Evolutionary conservation across 441 rosid genomes (phyloP).

Genomic region (Syzygium syzygioides): DNA sequence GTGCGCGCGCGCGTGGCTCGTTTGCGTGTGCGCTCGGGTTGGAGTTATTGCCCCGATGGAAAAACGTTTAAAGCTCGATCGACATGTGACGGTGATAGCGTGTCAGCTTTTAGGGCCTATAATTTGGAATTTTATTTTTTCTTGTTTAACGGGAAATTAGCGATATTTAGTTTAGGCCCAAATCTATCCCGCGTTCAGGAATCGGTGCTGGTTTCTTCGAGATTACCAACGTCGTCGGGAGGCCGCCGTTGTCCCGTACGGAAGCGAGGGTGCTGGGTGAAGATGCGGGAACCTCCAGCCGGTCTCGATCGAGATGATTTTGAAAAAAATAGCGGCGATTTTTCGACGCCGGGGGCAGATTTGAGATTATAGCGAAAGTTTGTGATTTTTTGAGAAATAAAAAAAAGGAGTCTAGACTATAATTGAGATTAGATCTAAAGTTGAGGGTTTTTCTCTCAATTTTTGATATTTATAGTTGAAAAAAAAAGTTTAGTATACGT

Average conservation of each 20-base stretch:
- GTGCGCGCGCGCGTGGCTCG: not conserved
- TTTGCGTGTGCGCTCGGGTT: not conserved
- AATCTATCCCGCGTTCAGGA: accelerated
- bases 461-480: not conserved
- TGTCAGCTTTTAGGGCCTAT: not conserved
- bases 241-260: accelerated
- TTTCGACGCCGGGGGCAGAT: accelerated
- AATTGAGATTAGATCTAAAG: accelerated
- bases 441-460: accelerated
- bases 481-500: not conserved
- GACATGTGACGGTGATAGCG: not conserved
- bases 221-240: accelerated
- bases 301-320: not conserved
- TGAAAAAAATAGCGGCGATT: not conserved
- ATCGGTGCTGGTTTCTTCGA: not conserved
- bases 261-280: no score
- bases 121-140: no score
- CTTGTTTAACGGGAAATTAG: accelerated
- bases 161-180: accelerated
- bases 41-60: not conserved
- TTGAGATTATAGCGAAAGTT: accelerated
- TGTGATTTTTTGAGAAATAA: not conserved
- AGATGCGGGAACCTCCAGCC: accelerated
- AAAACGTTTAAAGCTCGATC: not conserved
- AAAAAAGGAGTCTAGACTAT: accelerated